Conservation (phyloP, 345 rosid genomes). For the Raphanus raphanistrum region DNA sequence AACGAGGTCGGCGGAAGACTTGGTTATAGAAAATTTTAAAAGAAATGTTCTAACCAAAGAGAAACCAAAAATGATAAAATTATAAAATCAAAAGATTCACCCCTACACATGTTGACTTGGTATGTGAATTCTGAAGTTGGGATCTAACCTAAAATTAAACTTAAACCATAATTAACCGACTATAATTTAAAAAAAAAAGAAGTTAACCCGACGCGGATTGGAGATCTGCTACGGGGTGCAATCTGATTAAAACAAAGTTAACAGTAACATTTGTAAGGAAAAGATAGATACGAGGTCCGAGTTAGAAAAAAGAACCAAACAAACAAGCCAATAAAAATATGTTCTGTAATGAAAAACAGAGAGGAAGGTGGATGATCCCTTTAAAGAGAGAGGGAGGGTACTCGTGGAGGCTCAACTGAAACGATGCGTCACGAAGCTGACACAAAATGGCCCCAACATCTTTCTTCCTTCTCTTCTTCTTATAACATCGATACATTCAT, state of each 20-base stretch:
- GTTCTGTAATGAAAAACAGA: background rate
- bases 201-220: background rate
- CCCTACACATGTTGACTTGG: background rate
- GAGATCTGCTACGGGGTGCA: background rate
- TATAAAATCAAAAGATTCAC: background rate
- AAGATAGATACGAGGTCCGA: background rate
- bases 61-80: background rate
- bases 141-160: background rate
- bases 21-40: background rate
- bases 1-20: background rate
- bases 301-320: background rate
- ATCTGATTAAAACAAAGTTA: background rate
- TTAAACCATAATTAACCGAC: no score
- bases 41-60: background rate
- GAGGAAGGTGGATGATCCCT: constrained; percentile 13
- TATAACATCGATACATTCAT: background rate
- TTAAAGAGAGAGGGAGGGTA: constrained; percentile 21
- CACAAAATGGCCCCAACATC: constrained; percentile 42
- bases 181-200: background rate
- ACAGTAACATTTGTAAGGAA: background rate
- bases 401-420: constrained; percentile 51
- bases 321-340: background rate
- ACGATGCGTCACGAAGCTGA: constrained; percentile 59
- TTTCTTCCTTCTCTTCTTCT: constrained; percentile 6
- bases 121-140: background rate